Evolutionary conservation across 192 early-diverging fungal species (phyloP), one percentile per base, ranked within the genome.

Genomic region (Kickxella alabastrina): DNA sequence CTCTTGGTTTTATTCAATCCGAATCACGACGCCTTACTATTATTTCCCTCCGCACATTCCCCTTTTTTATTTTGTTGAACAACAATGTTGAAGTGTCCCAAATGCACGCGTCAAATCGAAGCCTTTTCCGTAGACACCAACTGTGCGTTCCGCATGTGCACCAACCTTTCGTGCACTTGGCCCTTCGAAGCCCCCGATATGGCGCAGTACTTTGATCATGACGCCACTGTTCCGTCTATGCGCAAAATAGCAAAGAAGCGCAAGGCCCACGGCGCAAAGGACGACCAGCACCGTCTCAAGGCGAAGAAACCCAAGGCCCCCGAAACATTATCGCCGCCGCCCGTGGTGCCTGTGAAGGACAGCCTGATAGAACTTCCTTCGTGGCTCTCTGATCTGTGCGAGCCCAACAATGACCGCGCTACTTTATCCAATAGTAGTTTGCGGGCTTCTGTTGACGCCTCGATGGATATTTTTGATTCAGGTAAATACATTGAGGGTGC

Each of bases 41-140:
- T n/a, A n/a, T n/a, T n/a, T n/a, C n/a, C n/a, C n/a, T n/a, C n/a
- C n/a, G n/a, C n/a, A n/a, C n/a, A n/a, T n/a, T n/a, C n/a, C n/a
- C n/a, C n/a, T n/a, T 35, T 23, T 41, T 41, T 42, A 32, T 17
- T 40, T 18, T 13, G 8, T 40, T n/a, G n/a, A n/a, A n/a, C n/a
- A n/a, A 18, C 14, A 40, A 40, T 50, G 49, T 22, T 21, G 21
- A 39, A 38, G 42, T 73, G 69, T 23, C 69, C 69, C 29, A 56
- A 65, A 32, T 73, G 69, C 38, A 24, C 62, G 28, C 43, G 41
- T 31, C 45, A 46, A 10, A 34, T 73, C 19, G 62, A 65, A 10
- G 18, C 26, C 8, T 73, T 62, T 38, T 42, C 58, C 15, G 63
- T 73, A 10, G 69, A 73, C 62, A 73, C 69, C 36, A 73, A 73